phyloP scores from a whole-genome alignment of 2,329 filamentous ascomycete species.

The Phialophora tarda region DNA sequence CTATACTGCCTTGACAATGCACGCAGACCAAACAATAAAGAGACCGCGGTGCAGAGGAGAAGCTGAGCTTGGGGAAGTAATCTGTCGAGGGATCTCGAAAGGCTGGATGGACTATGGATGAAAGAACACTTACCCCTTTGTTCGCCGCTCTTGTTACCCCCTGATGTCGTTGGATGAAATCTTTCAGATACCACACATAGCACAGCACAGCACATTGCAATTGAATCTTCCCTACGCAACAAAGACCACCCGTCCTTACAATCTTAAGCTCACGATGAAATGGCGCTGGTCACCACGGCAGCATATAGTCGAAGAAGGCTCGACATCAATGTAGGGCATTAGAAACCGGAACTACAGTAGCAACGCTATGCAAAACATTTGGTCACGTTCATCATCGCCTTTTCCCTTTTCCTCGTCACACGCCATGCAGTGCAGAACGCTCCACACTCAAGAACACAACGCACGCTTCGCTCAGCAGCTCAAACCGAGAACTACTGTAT shows the following conservation, averaged over 20 bases:
- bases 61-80: not conserved
- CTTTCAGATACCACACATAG: slow-evolving; percentile 19
- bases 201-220: slow-evolving; percentile 7
- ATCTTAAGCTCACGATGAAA: not conserved
- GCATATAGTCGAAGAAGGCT: not conserved
- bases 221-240: not conserved
- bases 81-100: not conserved
- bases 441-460: too few species aligned
- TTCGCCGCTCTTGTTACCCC: slow-evolving; percentile 2
- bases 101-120: slow-evolving; percentile 2
- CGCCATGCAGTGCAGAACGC: not conserved
- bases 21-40: not conserved
- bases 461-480: too few species aligned
- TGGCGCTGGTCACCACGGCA: not conserved
- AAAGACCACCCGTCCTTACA: not conserved
- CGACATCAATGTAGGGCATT: not conserved
- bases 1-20: not conserved
- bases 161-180: slow-evolving; percentile 10
- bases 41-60: not conserved
- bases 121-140: not conserved
- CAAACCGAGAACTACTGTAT: too few species aligned
- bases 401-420: not conserved
- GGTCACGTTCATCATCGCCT: not conserved
- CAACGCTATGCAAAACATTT: not conserved
- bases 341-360: not conserved